phyloP scores from a whole-genome alignment of 2,329 filamentous ascomycete species.

The Penicillium vulpinum region DNA sequence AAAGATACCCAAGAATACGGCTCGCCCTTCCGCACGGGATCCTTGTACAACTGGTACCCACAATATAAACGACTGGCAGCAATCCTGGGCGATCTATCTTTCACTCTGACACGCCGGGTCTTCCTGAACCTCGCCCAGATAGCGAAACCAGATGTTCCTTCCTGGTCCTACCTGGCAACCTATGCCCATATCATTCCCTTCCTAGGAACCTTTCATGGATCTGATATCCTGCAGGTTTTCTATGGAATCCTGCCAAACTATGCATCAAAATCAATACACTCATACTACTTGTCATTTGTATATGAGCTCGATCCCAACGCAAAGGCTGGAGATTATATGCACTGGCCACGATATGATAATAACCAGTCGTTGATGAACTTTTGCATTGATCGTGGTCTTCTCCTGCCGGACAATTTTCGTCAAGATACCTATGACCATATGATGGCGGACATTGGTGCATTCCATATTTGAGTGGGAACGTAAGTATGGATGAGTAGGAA shows the following conservation, averaged over 20 bases:
- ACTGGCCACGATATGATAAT: slow-evolving; percentile 58
- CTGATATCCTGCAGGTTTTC: slow-evolving; percentile 69
- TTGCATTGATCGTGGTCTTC: slow-evolving; percentile 35
- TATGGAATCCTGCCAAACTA: slow-evolving; percentile 64
- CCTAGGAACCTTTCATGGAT: slow-evolving; percentile 73
- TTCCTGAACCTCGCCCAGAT: slow-evolving; percentile 56
- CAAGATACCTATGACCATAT: slow-evolving; percentile 47
- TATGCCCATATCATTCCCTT: slow-evolving; percentile 71
- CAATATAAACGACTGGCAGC: slow-evolving; percentile 76
- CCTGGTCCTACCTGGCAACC: slow-evolving; percentile 73
- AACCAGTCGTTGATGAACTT: slow-evolving; percentile 55
- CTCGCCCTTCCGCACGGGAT: slow-evolving; percentile 69
- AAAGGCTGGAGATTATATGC: slow-evolving; percentile 42
- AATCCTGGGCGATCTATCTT: slow-evolving; percentile 72
- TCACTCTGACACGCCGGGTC: slow-evolving; percentile 68
- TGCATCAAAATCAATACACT: slow-evolving; percentile 60
- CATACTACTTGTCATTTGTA: slow-evolving; percentile 73
- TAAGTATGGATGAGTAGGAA: no score
- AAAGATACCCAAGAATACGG: slow-evolving; percentile 58
- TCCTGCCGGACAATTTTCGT: slow-evolving; percentile 54
- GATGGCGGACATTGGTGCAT: slow-evolving; percentile 18
- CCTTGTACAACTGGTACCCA: slow-evolving; percentile 71
- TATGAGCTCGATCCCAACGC: slow-evolving; percentile 70
- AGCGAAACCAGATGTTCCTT: slow-evolving; percentile 59
- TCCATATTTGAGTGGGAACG: slow-evolving; percentile 24